Base-by-base conservation (phyloP, 768 basidiomycete species). In the Amanita thiersii region DNA sequence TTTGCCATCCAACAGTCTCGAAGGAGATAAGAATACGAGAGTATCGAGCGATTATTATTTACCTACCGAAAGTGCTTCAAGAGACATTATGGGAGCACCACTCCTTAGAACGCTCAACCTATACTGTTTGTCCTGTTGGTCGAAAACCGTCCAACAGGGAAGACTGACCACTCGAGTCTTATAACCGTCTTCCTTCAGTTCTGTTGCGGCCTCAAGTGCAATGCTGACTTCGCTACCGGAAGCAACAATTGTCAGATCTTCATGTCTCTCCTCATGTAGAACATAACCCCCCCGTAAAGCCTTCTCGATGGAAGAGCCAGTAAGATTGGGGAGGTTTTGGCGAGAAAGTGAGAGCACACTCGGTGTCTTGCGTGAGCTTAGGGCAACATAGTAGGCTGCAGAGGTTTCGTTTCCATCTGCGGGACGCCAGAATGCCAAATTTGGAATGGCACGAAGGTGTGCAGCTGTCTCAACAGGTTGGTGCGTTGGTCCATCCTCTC, bases 361-460 rank as follows among this genome's bases (percentile, higher is more conserved):
- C 20, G 92, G 91, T 2, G 88, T 93, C 52, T 68, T 62, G 47
- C 63, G 75, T 47, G 87, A 81, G 49, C 73, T 70, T 52, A 97
- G 62, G 34, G 91, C 85, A 44, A 82, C 77, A 46, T 77, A 60
- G 70, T 96, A 96, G 12, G 92, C 76, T 15, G 92, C 92, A 15
- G 88, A 91, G n/a, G 89, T 92, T 70, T 97, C 93, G 60, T 96
- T 94, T 24, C 93, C 92, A 58, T 96, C 91, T 19, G 91, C 89
- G 4, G 88, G 88, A 46, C 88, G 82, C 84, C 85, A 86, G 73
- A 96, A 89, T 48, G 86, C 85, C 39, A 88, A 65, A 69, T 97
- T 94, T 52, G 93, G 93, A 33, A 79, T 78, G 9, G 93, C 85
- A 50, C 93, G 86, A 60, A 96, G 70, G 61, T 83, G 86, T 32